Percentiles rank a stretch among this genome's conserved stretches.
Evolutionary conservation across 129 eudicot species (phyloP).

Genomic region (Helianthus tuberosus): DNA sequence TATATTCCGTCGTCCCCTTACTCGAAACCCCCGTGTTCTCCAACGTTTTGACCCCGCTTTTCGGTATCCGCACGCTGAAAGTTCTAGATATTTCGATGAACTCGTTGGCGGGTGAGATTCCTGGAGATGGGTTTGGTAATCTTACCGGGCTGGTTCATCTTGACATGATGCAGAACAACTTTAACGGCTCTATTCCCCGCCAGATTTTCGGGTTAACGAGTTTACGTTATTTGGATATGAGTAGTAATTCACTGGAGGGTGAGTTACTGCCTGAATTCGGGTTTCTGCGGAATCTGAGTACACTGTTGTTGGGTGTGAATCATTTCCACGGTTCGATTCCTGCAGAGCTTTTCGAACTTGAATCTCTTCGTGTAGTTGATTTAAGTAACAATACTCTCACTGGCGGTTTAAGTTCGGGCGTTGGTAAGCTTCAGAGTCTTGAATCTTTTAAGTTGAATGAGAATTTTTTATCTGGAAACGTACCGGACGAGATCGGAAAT

Average conservation of each 20-base stretch:
- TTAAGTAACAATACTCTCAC: slow-evolving; percentile 40
- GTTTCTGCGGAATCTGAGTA: slow-evolving; percentile 34
- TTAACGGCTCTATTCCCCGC: slow-evolving; percentile 46
- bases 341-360: slow-evolving; percentile 30
- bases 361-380: slow-evolving; percentile 43
- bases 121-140: slow-evolving; percentile 45
- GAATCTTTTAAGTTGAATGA: slow-evolving; percentile 39
- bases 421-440: slow-evolving; percentile 41
- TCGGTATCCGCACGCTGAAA: slow-evolving; percentile 36
- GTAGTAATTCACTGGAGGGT: slow-evolving; percentile 43
- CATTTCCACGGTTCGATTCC: slow-evolving; percentile 45
- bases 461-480: slow-evolving; percentile 40
- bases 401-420: slow-evolving; percentile 41
- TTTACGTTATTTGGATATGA: slow-evolving; percentile 48
- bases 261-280: slow-evolving; percentile 32
- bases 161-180: slow-evolving; percentile 49
- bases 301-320: slow-evolving; percentile 36
- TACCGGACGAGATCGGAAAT: slow-evolving; percentile 49
- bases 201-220: slow-evolving; percentile 34
- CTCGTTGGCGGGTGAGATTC: slow-evolving; percentile 37
- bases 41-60: slow-evolving; percentile 43
- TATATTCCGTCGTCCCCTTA: slow-evolving; percentile 28
- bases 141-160: slow-evolving; percentile 50
- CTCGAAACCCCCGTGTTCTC: slow-evolving; percentile 12
- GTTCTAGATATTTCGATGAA: slow-evolving; percentile 51